Percentiles rank a stretch among this genome's conserved stretches.
Evolutionary conservation across 2,329 filamentous ascomycete species (phyloP).

Genomic region (Apiospora malaysiana): DNA sequence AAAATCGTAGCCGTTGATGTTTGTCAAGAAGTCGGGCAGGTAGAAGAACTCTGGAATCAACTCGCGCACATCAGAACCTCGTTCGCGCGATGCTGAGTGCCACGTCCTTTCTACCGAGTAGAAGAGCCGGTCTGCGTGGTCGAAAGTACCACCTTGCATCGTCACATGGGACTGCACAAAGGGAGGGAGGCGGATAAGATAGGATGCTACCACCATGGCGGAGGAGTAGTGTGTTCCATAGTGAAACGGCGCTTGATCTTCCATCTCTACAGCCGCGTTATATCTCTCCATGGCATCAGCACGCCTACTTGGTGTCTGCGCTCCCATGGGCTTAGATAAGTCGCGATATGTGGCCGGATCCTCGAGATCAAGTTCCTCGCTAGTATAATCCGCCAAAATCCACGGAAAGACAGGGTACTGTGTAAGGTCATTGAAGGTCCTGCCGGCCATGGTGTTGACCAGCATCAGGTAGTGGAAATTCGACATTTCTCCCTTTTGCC

Average conservation of each 20-base stretch:
- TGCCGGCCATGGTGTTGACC: slow-evolving; percentile 94
- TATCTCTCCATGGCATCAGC: slow-evolving; percentile 84
- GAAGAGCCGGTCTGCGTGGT: slow-evolving; percentile 94
- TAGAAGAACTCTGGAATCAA: slow-evolving; percentile 98
- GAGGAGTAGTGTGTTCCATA: slow-evolving; percentile 99
- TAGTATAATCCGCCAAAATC: slow-evolving; percentile 95
- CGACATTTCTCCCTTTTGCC: slow-evolving; percentile 93
- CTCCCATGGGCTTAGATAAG: slow-evolving; percentile 94
- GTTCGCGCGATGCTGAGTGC: slow-evolving; percentile 86
- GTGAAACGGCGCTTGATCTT: slow-evolving; percentile 83
- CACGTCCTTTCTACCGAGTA: slow-evolving; percentile 91
- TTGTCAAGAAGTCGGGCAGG: slow-evolving; percentile 91
- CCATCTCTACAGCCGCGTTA: slow-evolving; percentile 87
- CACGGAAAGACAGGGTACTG: slow-evolving; percentile 99
- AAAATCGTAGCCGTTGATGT: slow-evolving; percentile 94
- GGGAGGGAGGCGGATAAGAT: slow-evolving; percentile 91
- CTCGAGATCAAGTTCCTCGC: slow-evolving; percentile 85
- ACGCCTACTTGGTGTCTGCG: slow-evolving; percentile 78
- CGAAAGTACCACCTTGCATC: slow-evolving; percentile 93
- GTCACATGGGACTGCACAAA: slow-evolving; percentile 96
- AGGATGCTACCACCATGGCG: slow-evolving; percentile 97
- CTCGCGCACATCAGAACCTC: slow-evolving; percentile 93
- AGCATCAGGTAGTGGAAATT: slow-evolving; percentile 99
- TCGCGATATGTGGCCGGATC: slow-evolving; percentile 89
- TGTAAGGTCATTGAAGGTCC: slow-evolving; percentile 97